These are phyloP conservation scores for Leptographium flavum DNA, from an alignment of 2,329 filamentous ascomycete species.

Conservation along the genomic window DNA sequence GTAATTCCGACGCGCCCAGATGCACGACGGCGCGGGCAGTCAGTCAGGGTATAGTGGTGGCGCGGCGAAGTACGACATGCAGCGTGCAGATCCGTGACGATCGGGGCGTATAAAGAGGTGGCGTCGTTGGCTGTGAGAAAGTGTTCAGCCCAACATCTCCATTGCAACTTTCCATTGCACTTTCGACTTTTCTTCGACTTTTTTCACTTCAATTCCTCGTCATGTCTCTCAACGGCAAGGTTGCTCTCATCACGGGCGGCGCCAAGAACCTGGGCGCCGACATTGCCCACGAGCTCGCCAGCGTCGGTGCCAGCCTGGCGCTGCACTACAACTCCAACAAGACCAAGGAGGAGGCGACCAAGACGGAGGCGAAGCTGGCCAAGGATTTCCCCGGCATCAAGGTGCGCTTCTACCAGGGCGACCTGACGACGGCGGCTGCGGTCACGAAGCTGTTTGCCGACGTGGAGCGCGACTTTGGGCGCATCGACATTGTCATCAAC, in stretches of 20 bases:
- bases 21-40: too few relatives aligned
- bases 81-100: too few relatives aligned
- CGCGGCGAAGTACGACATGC: too few relatives aligned
- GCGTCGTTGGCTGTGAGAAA: too few relatives aligned
- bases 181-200: too few relatives aligned
- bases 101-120: too few relatives aligned
- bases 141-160: too few relatives aligned
- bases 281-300: slow-evolving; percentile 22
- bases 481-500: slow-evolving; percentile 34
- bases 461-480: slow-evolving; percentile 25
- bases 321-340: slow-evolving; percentile 24
- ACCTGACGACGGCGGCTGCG: slow-evolving; percentile 25
- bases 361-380: slow-evolving; percentile 23
- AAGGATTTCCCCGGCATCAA: slow-evolving; percentile 17
- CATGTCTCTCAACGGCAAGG: slow-evolving; percentile 20
- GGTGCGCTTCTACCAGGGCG: slow-evolving; percentile 26
- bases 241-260: slow-evolving; percentile 26
- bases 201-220: neutral
- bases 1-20: too few relatives aligned
- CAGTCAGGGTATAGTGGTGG: too few relatives aligned
- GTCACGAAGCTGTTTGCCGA: slow-evolving; percentile 26
- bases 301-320: slow-evolving; percentile 17
- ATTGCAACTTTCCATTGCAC: too few relatives aligned
- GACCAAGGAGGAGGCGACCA: slow-evolving; percentile 21
- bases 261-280: slow-evolving; percentile 26